These are phyloP conservation scores for Exidia glandulosa DNA, from an alignment of 768 basidiomycete species.

Conservation along the genomic window DNA sequence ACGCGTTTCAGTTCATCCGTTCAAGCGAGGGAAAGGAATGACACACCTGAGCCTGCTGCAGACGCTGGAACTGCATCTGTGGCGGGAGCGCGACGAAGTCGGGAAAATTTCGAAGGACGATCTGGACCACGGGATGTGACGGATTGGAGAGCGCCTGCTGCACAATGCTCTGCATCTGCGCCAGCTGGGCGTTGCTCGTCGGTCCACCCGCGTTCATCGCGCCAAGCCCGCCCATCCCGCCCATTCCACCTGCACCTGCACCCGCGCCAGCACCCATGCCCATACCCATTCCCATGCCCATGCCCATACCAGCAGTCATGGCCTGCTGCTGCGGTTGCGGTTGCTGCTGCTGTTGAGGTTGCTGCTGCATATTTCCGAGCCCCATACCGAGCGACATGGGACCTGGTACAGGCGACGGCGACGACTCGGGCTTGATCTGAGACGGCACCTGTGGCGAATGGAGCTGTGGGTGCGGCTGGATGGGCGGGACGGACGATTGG, in stretches of 20 bases:
- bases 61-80: neutral
- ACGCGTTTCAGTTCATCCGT: no score
- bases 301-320: neutral
- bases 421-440: no score
- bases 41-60: neutral
- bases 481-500: neutral
- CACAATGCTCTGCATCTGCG: neutral
- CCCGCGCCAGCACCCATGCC: neutral
- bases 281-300: neutral
- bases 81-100: neutral
- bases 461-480: no score
- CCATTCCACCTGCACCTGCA: neutral
- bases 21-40: neutral
- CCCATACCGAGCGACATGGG: no score
- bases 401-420: no score
- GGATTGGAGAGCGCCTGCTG: neutral
- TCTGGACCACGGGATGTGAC: neutral
- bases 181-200: neutral
- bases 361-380: no score
- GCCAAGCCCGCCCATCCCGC: neutral
- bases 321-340: neutral
- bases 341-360: no score
- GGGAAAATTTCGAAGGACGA: neutral
- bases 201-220: neutral
- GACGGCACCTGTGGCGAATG: no score